Evolutionary conservation across 495 filamentous ascomycete genomes (phyloP), one percentile per base, ranked within the genome.

Genomic region (Lophium mytilinum): DNA sequence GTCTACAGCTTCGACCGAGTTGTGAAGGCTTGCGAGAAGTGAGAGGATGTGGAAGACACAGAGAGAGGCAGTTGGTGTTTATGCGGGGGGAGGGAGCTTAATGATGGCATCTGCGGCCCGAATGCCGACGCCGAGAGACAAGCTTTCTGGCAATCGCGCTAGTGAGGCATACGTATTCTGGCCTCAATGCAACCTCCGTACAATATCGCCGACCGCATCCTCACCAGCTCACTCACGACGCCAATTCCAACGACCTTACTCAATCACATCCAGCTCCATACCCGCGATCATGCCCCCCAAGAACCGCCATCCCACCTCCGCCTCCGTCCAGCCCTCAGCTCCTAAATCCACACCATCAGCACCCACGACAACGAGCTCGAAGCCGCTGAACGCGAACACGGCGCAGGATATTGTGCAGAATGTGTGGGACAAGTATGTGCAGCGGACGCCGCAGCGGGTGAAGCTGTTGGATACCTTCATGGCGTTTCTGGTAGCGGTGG

Each of bases 381-480:
- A 50, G 11, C 43, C 17, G 54, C 61, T 53, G 55, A 63, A 58
- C 56, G 71, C 49, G 73, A 75, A 64, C 71, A 75, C 66, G 74
- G 72, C 80, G 11, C 69, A 73, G 59, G 75, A 84, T 36, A 81
- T 85, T 41, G 67, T 76, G 33, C 57, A 71, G 10, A 66, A 75
- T 63, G 75, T 95, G 48, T 83, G 83, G 80, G 75, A 83, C 57
- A 83, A 88, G 64, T 98, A 98, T 72, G 66, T 81, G 21, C 71
- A 85, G 43, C 76, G 77, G 49, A 97, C 93, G 24, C 84, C 92
- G 56, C 89, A 94, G 78, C 84, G 92, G 37, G 90, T 88, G 45
- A 90, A 95, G 78, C 82, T 99, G 57, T 76, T 97, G 34, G 93
- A 99, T 73, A 81, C 78, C 15, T 99, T 97, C 72, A 85, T 97